Percentiles rank a stretch among this genome's conserved stretches.
These are phyloP conservation scores for Barnettozyma hawaiiensis DNA, from an alignment of 1,139 yeast species.

Conservation along the genomic window DNA sequence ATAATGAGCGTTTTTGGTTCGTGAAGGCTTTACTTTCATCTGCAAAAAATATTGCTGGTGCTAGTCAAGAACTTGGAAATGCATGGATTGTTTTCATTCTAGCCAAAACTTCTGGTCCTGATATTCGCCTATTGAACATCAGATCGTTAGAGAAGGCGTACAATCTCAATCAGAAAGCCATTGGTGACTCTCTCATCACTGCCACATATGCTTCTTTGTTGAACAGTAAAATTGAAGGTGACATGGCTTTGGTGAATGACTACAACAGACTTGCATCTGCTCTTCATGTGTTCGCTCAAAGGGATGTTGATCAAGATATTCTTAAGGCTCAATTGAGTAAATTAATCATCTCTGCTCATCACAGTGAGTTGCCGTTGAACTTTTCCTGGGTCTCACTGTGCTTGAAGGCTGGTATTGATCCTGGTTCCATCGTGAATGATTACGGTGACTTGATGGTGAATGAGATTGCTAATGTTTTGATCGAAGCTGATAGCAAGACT, in stretches of 20 bases:
- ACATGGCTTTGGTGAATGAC: constrained; percentile 20
- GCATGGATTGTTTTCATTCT: constrained; percentile 42
- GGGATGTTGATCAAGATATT: constrained; percentile 29
- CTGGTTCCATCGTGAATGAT: constrained; percentile 49
- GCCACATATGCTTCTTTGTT: constrained; percentile 28
- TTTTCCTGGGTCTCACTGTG: constrained; percentile 77
- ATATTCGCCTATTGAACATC: constrained; percentile 33
- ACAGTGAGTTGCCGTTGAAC: constrained; percentile 36
- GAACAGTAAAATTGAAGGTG: constrained; percentile 23
- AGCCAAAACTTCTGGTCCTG: constrained; percentile 35
- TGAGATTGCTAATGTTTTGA: constrained; percentile 26
- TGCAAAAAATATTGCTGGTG: constrained; percentile 14
- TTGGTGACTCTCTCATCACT: constrained; percentile 28
- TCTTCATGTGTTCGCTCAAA: constrained; percentile 41
- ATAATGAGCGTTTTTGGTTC: constrained; percentile 49
- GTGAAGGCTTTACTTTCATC: constrained; percentile 36
- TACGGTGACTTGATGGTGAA: constrained; percentile 37
- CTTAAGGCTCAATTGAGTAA: constrained; percentile 39
- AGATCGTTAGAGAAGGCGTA: constrained; percentile 28
- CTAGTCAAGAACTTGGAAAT: constrained; percentile 27
- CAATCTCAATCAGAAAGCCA: constrained; percentile 23
- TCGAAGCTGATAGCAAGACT: constrained; percentile 18
- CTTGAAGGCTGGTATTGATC: constrained; percentile 56
- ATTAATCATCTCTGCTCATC: constrained; percentile 53
- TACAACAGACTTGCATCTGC: constrained; percentile 36